Percentiles rank a stretch among this genome's conserved stretches.
phyloP scores from a whole-genome alignment of 2,329 filamentous ascomycete species.

The Chalaropsis thielavioides region DNA sequence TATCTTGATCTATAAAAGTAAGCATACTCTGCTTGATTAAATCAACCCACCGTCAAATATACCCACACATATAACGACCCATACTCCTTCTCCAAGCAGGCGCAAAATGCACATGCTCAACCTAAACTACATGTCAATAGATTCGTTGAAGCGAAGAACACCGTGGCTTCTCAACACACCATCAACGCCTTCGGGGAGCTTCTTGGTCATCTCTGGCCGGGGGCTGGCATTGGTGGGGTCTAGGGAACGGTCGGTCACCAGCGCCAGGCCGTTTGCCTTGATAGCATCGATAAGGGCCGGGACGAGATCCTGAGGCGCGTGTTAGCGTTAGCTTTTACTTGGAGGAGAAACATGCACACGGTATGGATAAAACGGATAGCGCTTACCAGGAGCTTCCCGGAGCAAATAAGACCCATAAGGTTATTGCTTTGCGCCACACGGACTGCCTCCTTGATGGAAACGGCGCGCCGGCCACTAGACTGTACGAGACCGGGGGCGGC shows the following conservation, averaged over 20 bases:
- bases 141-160: slow-evolving; percentile 83
- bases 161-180: slow-evolving; percentile 75
- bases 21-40: neutral
- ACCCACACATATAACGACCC: neutral
- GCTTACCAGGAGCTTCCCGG: slow-evolving; percentile 68
- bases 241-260: slow-evolving; percentile 70
- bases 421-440: slow-evolving; percentile 90
- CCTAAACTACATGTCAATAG: slow-evolving; percentile 55
- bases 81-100: neutral
- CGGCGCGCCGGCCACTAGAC: slow-evolving; percentile 55
- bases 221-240: slow-evolving; percentile 32
- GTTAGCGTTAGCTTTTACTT: slow-evolving; percentile 2
- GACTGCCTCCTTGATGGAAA: slow-evolving; percentile 89
- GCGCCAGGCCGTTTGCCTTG: slow-evolving; percentile 81
- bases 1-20: slow-evolving; percentile 5
- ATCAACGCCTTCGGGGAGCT: slow-evolving; percentile 69
- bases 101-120: neutral
- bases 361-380: neutral
- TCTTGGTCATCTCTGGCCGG: slow-evolving; percentile 37
- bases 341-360: neutral
- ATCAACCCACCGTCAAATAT: neutral
- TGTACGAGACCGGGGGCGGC: slow-evolving; percentile 27
- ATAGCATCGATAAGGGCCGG: slow-evolving; percentile 84
- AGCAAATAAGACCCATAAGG: slow-evolving; percentile 93
- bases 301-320: slow-evolving; percentile 60